Evolutionary conservation across 192 early-diverging fungal species (phyloP).

Genomic region (Coemansia reversa): DNA sequence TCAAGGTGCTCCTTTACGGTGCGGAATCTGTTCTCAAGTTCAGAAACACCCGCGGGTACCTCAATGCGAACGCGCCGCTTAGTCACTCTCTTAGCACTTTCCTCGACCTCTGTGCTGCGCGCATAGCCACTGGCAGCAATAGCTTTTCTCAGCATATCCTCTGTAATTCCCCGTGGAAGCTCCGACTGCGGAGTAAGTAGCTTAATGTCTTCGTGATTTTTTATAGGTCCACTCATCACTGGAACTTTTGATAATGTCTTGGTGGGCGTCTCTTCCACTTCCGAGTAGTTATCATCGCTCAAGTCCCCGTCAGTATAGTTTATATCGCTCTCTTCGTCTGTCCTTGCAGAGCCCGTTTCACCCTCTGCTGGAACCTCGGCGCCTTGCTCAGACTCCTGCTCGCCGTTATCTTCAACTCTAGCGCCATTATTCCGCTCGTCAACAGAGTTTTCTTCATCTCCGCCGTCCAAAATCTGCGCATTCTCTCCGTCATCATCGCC

Average conservation of each 20-base stretch:
- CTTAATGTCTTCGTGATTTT: slow-evolving; percentile 30
- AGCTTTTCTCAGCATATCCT: slow-evolving; percentile 52
- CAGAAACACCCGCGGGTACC: slow-evolving; percentile 50
- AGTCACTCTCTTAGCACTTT: slow-evolving; percentile 21
- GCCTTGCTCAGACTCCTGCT: background rate
- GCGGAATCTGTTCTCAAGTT: slow-evolving; percentile 51
- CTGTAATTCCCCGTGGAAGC: slow-evolving; percentile 46
- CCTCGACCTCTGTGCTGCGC: slow-evolving; percentile 41
- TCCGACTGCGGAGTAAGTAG: slow-evolving; percentile 44
- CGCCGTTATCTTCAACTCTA: background rate
- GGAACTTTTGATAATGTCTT: background rate
- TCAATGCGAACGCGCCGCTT: slow-evolving; percentile 36
- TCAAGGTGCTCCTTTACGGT: slow-evolving; percentile 43
- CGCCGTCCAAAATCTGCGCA: background rate
- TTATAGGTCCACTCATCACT: background rate
- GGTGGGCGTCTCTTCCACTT: background rate
- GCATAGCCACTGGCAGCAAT: slow-evolving; percentile 50
- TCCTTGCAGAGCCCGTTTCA: background rate
- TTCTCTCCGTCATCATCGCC: background rate
- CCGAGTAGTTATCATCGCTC: background rate
- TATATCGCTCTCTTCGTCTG: background rate
- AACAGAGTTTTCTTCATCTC: background rate
- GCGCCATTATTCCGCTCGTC: background rate
- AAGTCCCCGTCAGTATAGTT: background rate
- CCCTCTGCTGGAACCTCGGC: slow-evolving; percentile 1